Evolutionary conservation across 1,139 yeast genomes (phyloP), one percentile per base, ranked within the genome.

Genomic region (Taphrina deformans): DNA sequence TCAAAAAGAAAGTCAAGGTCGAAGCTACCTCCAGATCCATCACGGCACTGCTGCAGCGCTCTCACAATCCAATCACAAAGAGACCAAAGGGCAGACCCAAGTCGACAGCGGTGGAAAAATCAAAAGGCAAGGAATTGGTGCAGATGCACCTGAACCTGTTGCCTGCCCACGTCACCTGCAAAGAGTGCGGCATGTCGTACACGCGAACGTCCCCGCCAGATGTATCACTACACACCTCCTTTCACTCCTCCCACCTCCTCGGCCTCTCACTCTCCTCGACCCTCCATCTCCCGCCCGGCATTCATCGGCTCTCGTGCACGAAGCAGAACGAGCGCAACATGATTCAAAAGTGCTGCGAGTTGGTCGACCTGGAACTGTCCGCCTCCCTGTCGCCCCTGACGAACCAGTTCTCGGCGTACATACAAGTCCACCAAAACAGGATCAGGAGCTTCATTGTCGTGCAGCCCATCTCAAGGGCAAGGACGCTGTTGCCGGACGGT

Each of bases 141-240:
- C 63, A 59, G 41, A 59, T 59, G 63, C 63, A 59, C 16, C 41
- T 59, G 27, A 59, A 59, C 27, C 26, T 59, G 6, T 24, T 59
- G 40, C 63, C 63, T 4, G 56, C 63, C 7, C 63, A 52, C 31
- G 51, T 59, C 46, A 59, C 63, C 7, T 59, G 63, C 26, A 40
- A 48, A 23, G 29, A 26, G 5, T 59, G 63, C 50, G 63, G 63
- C 63, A 59, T 59, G 63, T 48, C 63, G 2, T 59, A 59, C 26
- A 59, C 56, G 10, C 38, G 63, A 9, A 59, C 63, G 14, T 26
- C 31, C 9, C 50, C 55, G 1, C 40, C 40, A 2, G 63, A 59
- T 50, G 31, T 27, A 12, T 18, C 45, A 26, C 27, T 59, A 24
- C 63, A 59, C 44, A 16, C 50, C 9, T 9, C 56, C 38, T 59